phyloP scores from a whole-genome alignment of 169 alveolate species.

The Eimeria praecox region DNA sequence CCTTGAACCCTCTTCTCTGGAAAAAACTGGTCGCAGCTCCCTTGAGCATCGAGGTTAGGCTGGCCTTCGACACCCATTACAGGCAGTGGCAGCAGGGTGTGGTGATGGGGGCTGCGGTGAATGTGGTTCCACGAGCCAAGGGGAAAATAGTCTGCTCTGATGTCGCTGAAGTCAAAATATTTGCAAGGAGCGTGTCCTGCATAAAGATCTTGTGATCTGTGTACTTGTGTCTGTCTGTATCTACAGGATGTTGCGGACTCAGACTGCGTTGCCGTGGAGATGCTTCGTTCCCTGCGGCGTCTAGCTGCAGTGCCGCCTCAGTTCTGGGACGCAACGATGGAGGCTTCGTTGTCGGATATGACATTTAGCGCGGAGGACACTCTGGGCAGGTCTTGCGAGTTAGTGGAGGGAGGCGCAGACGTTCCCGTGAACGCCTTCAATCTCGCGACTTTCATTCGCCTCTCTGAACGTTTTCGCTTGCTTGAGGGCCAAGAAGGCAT shows the following conservation, averaged over 20 bases:
- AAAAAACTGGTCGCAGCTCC: conserved; percentile 89
- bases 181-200: not conserved
- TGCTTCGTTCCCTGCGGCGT: conserved; percentile 89
- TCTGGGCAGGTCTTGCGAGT: conserved; percentile 86
- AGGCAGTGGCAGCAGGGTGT: not conserved
- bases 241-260: conserved; percentile 89
- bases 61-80: not conserved
- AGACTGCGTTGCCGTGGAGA: conserved; percentile 91
- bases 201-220: not conserved
- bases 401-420: conserved; percentile 88
- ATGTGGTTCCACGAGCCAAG: not conserved
- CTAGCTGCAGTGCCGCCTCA: conserved; percentile 81
- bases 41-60: conserved; percentile 71
- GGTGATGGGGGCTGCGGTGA: not conserved
- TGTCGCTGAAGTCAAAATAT: not conserved
- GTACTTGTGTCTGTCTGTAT: not conserved
- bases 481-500: conserved; percentile 90
- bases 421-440: conserved; percentile 89
- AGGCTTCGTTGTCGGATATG: conserved; percentile 86
- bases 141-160: not conserved
- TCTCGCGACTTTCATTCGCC: conserved; percentile 89
- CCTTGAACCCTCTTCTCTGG: conserved; percentile 94
- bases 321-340: conserved; percentile 76
- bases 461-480: conserved; percentile 91
- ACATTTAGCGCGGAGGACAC: conserved; percentile 87